phyloP scores from a whole-genome alignment of 1,284 basidiomycete genomes.

The Erythrobasidium hasegawianum region DNA sequence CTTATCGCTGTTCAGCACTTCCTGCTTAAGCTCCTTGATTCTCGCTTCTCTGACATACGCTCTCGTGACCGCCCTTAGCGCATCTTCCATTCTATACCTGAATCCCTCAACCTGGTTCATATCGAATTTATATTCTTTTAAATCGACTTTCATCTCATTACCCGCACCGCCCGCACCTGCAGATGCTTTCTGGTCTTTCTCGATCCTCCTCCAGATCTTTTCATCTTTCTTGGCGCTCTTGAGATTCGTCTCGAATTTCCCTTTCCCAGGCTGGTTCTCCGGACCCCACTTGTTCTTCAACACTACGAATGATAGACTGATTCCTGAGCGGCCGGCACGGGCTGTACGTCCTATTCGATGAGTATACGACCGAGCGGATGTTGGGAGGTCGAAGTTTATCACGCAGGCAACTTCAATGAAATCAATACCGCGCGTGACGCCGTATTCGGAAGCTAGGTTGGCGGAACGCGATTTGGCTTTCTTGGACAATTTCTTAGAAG shows the following conservation, averaged over 20 bases:
- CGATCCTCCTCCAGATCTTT: conserved; percentile 69
- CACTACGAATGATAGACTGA: conserved; percentile 86
- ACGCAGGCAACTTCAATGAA: conserved; percentile 97
- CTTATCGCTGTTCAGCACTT: conserved; percentile 92
- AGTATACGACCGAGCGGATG: conserved; percentile 82
- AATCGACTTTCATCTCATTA: conserved; percentile 56
- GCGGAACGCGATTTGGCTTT: conserved; percentile 15
- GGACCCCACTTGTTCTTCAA: conserved; percentile 66
- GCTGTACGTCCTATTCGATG: conserved; percentile 81
- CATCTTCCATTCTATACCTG: conserved; percentile 96
- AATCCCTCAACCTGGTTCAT: conserved; percentile 96
- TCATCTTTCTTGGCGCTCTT: conserved; percentile 72
- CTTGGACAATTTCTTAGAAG: conserved; percentile 14
- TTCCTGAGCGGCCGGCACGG: conserved; percentile 87
- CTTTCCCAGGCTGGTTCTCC: conserved; percentile 60
- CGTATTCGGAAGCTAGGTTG: conserved; percentile 64
- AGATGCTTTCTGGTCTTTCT: conserved; percentile 63
- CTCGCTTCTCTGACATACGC: conserved; percentile 84
- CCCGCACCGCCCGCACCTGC: conserved; percentile 6
- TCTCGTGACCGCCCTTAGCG: conserved; percentile 79
- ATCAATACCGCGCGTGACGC: conserved; percentile 93
- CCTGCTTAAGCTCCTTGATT: conserved; percentile 87
- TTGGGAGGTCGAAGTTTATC: conserved; percentile 95
- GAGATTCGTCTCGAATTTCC: conserved; percentile 59
- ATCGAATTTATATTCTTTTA: conserved; percentile 91